Evolutionary conservation across 495 filamentous ascomycete genomes (phyloP), one percentile per base, ranked within the genome.

Genomic region (Geoglossum glabrum): DNA sequence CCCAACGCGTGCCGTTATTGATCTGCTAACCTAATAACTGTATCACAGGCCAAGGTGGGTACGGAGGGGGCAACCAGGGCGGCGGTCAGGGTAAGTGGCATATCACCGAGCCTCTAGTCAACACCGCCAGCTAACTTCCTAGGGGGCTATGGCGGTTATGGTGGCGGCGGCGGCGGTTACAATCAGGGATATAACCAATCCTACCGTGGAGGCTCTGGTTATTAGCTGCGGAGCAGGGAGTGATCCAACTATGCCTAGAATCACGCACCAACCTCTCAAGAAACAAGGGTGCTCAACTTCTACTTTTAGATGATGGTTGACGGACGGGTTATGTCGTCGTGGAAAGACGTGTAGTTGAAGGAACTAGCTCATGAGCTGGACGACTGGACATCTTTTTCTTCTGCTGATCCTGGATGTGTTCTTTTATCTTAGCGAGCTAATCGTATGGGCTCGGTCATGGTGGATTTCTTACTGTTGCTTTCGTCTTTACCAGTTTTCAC

Each of bases 121-220:
- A n/a, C 26, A 11, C 21, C 13, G 21, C 31, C 21, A 5, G 27
- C 43, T 54, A 23, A 50, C 28, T 61, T 34, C 11, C 33, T 4
- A 0, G 11, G 28, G 30, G 30, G 62, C 56, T 58, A 62, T 30
- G 62, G 64, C 50, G 50, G 62, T 58, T 54, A 59, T 36, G 59
- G 60, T 43, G 64, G 62, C 52, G 50, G 50, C 34, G 19, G 25
- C 54, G 59, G 57, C 49, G 55, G 64, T 57, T 61, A 64, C 30
- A 30, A 56, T 34, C 61, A 62, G 49, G 66, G 62, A 33, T 60
- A 64, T 30, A 59, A 59, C 54, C 15, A 21, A 9, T 28, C 21
- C 49, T 27, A 31, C 23, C 25, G 49, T 31, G 23, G 49, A 28
- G 30, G 17, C 49, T 52, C 49, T 52, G 49, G 49, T 13, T 52